A percentile compares a stretch with the other conserved stretches of the same genome.
Evolutionary conservation across 1,139 yeast species (phyloP).

Genomic region (Insectozyma bohioensis): DNA sequence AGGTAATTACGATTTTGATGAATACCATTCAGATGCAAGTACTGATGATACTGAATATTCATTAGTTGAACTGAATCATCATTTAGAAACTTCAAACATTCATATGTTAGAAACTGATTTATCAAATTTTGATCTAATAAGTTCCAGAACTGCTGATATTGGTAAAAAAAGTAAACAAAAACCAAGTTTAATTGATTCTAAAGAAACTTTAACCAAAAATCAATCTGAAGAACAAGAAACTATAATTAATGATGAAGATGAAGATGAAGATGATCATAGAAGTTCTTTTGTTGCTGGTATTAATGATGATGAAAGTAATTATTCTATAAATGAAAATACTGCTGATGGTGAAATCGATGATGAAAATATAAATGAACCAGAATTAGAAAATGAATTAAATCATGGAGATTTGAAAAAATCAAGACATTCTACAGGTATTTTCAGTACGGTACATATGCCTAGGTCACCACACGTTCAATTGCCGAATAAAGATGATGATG

Average conservation of each 20-base stretch:
- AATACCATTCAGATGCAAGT: constrained; percentile 24
- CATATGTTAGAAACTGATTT: constrained; percentile 21
- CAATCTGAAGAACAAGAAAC: constrained; percentile 7
- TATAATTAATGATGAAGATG: constrained; percentile 4
- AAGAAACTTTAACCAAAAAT: constrained; percentile 23
- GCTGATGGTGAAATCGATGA: constrained; percentile 11
- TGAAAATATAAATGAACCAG: constrained; percentile 10
- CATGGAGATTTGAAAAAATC: constrained; percentile 16
- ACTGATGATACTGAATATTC: constrained; percentile 21
- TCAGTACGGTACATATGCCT: constrained; percentile 20
- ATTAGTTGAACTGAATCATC: constrained; percentile 8
- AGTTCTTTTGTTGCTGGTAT: constrained; percentile 7
- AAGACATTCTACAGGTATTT: constrained; percentile 29
- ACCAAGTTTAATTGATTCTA: constrained; percentile 31
- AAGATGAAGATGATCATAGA: constrained; percentile 9
- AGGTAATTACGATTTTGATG: constrained; percentile 21
- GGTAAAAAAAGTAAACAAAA: constrained; percentile 24
- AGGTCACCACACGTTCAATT: constrained; percentile 12
- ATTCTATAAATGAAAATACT: constrained; percentile 19
- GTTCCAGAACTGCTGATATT: constrained; percentile 33
- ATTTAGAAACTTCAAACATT: not conserved
- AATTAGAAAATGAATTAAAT: constrained; percentile 1
- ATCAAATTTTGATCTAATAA: constrained; percentile 32
- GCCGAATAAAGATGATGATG: constrained; percentile 12
- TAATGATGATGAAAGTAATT: constrained; percentile 16